phyloP scores from a whole-genome alignment of 208 protist species.

The Sergeia podlipaevii region DNA sequence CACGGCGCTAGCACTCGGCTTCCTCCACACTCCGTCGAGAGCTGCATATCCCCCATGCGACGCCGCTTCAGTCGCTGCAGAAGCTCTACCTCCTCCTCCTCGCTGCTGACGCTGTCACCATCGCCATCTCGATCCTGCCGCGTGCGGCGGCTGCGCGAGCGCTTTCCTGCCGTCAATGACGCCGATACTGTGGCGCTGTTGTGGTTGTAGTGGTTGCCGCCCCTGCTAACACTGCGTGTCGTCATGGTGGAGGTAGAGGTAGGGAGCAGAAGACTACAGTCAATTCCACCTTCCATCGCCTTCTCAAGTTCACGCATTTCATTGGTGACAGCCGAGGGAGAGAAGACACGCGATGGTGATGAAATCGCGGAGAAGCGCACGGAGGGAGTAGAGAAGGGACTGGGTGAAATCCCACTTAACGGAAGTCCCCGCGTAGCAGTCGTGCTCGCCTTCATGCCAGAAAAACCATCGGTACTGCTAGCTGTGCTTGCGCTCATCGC shows the following conservation, averaged over 20 bases:
- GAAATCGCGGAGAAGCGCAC: not conserved
- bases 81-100: constrained; percentile 14
- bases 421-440: not conserved
- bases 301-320: constrained; percentile 3
- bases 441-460: too few species aligned
- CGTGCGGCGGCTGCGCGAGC: not conserved
- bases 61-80: constrained; percentile 23
- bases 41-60: constrained; percentile 9
- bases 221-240: not conserved
- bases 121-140: not conserved
- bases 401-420: too few species aligned
- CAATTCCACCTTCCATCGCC: constrained; percentile 2
- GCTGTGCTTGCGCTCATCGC: too few species aligned
- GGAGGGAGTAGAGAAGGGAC: too few species aligned
- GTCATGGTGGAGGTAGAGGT: not conserved
- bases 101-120: constrained; percentile 1
- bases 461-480: too few species aligned
- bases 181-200: not conserved
- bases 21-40: constrained; percentile 33
- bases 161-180: not conserved
- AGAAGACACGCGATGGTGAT: not conserved
- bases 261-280: not conserved
- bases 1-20: constrained; percentile 42
- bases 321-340: not conserved
- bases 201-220: not conserved